Evolutionary conservation across 768 basidiomycete genomes (phyloP).

Genomic region (Serendipita indica): DNA sequence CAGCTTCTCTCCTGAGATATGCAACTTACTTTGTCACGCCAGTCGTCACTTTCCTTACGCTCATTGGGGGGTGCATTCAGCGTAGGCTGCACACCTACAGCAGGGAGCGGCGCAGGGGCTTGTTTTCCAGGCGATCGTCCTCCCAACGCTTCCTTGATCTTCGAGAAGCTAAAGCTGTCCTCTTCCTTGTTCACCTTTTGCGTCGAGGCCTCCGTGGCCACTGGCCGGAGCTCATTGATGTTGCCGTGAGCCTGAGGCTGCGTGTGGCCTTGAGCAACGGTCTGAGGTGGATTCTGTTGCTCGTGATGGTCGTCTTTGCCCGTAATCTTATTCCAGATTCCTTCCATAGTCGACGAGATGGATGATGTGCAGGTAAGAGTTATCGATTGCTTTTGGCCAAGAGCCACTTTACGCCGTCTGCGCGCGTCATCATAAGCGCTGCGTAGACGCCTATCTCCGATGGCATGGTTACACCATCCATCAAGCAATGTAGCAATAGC

Average conservation of each 20-base stretch:
- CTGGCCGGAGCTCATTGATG: neutral
- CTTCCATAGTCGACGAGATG: neutral
- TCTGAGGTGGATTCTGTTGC: too few species aligned
- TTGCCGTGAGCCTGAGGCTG: neutral
- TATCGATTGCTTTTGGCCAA: neutral
- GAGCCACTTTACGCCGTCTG: neutral
- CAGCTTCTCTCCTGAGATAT: neutral
- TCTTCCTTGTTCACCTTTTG: neutral
- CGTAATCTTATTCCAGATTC: neutral
- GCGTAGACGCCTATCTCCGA: too few species aligned
- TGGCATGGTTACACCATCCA: too few species aligned
- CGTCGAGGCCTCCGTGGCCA: neutral
- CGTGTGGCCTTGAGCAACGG: too few species aligned
- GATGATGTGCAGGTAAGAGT: neutral
- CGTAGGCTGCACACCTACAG: neutral
- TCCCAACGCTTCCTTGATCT: neutral
- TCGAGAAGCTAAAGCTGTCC: neutral
- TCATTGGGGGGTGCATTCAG: neutral
- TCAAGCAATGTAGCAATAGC: too few species aligned
- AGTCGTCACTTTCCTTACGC: neutral
- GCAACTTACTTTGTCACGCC: neutral
- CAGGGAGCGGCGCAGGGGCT: neutral
- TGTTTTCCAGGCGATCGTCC: neutral
- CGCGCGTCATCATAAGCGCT: too few species aligned
- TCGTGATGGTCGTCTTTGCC: neutral